Evolutionary conservation across 371 early-diverging fungal genomes (phyloP).

Genomic region (Mortierella sp.): DNA sequence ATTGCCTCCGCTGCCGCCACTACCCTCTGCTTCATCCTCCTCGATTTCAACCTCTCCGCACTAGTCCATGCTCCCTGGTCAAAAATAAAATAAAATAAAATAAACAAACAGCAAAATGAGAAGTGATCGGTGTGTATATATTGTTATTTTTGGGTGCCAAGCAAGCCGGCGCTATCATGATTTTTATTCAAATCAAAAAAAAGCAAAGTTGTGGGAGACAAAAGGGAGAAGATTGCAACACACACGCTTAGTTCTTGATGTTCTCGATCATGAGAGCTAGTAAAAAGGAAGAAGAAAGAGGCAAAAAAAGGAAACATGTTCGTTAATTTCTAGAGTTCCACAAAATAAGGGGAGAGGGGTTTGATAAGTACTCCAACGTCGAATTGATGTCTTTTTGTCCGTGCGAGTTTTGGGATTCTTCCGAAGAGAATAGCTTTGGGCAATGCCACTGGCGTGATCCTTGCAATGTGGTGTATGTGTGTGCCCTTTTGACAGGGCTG

Average conservation of each 20-base stretch:
- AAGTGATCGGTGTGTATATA: background rate
- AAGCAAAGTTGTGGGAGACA: conserved; percentile 27
- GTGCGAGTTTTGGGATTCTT: background rate
- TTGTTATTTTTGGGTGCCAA: conserved; percentile 16
- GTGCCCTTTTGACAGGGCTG: background rate
- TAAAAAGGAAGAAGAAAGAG: background rate
- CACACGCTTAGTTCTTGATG: conserved; percentile 49
- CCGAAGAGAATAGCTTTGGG: too few species aligned
- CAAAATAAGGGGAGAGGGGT: background rate
- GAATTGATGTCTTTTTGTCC: background rate
- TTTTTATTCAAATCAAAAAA: conserved; percentile 40
- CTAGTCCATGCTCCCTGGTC: background rate
- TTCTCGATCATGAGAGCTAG: conserved; percentile 49
- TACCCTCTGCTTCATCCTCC: background rate
- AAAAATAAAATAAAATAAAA: background rate
- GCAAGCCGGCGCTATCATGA: conserved; percentile 22
- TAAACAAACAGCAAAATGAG: background rate
- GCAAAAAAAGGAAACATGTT: background rate
- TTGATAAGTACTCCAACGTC: background rate
- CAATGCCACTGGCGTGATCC: too few species aligned
- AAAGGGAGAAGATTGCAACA: conserved; percentile 5
- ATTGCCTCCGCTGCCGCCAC: conserved; percentile 7
- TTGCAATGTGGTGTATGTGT: background rate
- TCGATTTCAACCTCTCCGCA: background rate
- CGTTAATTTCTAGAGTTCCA: background rate